Evolutionary conservation across 805 yeast species (phyloP).

Genomic region (Saturnispora halmiae): DNA sequence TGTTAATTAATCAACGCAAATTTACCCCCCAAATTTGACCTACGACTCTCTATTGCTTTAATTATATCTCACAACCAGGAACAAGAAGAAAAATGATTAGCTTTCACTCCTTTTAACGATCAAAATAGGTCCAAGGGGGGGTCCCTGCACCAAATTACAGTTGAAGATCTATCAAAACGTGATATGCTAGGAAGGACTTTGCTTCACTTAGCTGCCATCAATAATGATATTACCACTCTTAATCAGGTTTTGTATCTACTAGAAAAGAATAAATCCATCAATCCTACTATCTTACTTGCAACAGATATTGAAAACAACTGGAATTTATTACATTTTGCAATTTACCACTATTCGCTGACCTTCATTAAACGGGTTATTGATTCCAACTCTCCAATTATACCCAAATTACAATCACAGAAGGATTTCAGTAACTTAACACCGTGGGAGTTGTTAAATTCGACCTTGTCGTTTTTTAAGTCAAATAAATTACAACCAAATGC

Average conservation of each 20-base stretch:
- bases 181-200: slow-evolving; percentile 63
- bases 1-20: neutral
- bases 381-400: slow-evolving; percentile 11
- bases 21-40: neutral
- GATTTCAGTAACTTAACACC: slow-evolving; percentile 72
- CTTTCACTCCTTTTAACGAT: slow-evolving; percentile 14
- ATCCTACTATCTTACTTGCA: slow-evolving; percentile 36
- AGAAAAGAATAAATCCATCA: slow-evolving; percentile 22
- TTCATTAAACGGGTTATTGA: slow-evolving; percentile 40
- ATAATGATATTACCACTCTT: slow-evolving; percentile 41
- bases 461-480: slow-evolving; percentile 2
- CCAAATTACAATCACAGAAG: slow-evolving; percentile 38
- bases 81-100: too few relatives aligned
- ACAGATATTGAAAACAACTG: slow-evolving; percentile 73
- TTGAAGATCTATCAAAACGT: slow-evolving; percentile 35
- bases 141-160: slow-evolving; percentile 22
- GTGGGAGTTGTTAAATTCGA: slow-evolving; percentile 44
- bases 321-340: slow-evolving; percentile 68
- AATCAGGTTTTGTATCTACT: slow-evolving; percentile 32
- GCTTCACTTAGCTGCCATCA: slow-evolving; percentile 46
- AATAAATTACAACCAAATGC: neutral
- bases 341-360: slow-evolving; percentile 46
- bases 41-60: too few relatives aligned
- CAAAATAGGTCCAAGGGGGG: slow-evolving; percentile 11
- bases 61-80: neutral